Percentiles rank a stretch among this genome's conserved stretches.
These are phyloP conservation scores for Pythium guiyangense DNA, from an alignment of 352 stramenopile genomes.

Conservation along the genomic window DNA sequence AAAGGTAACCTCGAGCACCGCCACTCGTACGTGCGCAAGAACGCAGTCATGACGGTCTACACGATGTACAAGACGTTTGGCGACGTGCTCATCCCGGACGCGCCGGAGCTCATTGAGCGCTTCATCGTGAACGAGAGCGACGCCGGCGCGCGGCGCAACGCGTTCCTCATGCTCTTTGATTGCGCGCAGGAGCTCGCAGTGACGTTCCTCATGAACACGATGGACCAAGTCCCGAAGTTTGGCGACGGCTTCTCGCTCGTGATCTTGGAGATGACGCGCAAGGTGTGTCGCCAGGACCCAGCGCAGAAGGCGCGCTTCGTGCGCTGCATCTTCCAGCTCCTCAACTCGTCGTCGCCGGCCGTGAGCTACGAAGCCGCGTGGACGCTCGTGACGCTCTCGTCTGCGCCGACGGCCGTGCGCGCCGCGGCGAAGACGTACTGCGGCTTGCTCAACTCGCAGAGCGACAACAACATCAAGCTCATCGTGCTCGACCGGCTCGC, in stretches of 20 bases:
- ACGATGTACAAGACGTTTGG: slow-evolving; percentile 97
- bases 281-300: slow-evolving; percentile 97
- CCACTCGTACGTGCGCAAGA: slow-evolving; percentile 98
- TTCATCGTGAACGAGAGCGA: slow-evolving; percentile 96
- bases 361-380: slow-evolving; percentile 98
- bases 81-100: slow-evolving; percentile 95
- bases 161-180: slow-evolving; percentile 99
- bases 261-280: slow-evolving; percentile 98
- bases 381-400: slow-evolving; percentile 98
- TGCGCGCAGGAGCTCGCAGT: slow-evolving; percentile 96
- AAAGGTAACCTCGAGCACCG: slow-evolving; percentile 98
- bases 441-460: slow-evolving; percentile 96
- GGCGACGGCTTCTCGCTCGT: slow-evolving; percentile 99
- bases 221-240: slow-evolving; percentile 94
- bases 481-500: slow-evolving; percentile 98
- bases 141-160: slow-evolving; percentile 92
- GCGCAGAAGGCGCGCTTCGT: slow-evolving; percentile 99
- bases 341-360: slow-evolving; percentile 89
- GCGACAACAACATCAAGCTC: slow-evolving; percentile 99
- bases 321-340: slow-evolving; percentile 96
- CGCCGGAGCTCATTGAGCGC: slow-evolving; percentile 95
- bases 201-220: slow-evolving; percentile 96
- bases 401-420: slow-evolving; percentile 96
- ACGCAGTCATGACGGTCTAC: slow-evolving; percentile 97
- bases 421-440: slow-evolving; percentile 97